A percentile compares a stretch with the other conserved stretches of the same genome.
Evolutionary conservation across 176 grass and related monocot species (phyloP).

Genomic region (Hordeum marinum): DNA sequence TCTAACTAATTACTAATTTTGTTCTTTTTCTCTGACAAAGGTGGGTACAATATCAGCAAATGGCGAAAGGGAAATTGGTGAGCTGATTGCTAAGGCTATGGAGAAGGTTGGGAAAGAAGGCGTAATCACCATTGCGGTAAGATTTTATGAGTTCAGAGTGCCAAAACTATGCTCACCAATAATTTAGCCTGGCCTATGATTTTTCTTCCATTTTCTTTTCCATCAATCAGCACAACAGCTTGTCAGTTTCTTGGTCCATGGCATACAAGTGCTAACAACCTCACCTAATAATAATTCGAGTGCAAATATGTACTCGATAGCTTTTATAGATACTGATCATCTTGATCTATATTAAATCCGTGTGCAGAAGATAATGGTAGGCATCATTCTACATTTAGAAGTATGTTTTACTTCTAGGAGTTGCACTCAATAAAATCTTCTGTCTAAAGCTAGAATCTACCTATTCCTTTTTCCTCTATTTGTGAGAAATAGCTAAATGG

Average conservation of each 20-base stretch:
- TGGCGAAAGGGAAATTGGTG: constrained; percentile 96
- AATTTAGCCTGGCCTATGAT: neutral
- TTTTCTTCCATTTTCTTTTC: neutral
- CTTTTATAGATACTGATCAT: neutral
- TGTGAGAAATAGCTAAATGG: neutral
- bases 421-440: neutral
- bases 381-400: neutral
- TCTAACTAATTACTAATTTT: constrained; percentile 20
- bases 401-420: neutral
- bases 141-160: constrained; percentile 4
- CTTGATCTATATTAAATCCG: neutral
- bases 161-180: neutral
- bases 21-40: constrained; percentile 32
- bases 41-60: constrained; percentile 98
- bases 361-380: neutral
- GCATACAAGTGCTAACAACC: neutral
- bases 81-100: constrained; percentile 98
- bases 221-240: neutral
- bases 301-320: neutral
- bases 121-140: constrained; percentile 92
- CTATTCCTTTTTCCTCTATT: neutral
- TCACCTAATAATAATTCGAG: neutral
- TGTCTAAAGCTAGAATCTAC: neutral
- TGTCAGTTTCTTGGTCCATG: neutral
- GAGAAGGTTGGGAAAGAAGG: constrained; percentile 99